Conservation (phyloP, 1,284 basidiomycete species). For the Trametes pubescens region DNA sequence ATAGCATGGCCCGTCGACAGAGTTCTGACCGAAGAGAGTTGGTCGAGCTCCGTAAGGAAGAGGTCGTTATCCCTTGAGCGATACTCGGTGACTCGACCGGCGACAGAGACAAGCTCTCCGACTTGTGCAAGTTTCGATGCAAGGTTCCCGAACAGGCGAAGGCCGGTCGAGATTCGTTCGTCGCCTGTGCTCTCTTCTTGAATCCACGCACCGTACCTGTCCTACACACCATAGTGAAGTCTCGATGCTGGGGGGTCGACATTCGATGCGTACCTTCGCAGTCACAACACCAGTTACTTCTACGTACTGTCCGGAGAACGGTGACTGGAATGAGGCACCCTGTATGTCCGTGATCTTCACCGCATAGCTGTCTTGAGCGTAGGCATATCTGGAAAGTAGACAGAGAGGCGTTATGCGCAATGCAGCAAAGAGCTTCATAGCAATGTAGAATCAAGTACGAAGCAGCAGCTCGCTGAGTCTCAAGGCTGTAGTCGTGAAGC, state of each 20-base stretch:
- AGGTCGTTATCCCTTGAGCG: slow-evolving; percentile 58
- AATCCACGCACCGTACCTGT: slow-evolving; percentile 62
- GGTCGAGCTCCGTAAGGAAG: slow-evolving; percentile 58
- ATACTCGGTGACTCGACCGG: slow-evolving; percentile 59
- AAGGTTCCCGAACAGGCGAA: slow-evolving; percentile 58
- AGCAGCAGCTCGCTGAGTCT: too few relatives aligned
- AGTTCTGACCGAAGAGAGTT: slow-evolving; percentile 53
- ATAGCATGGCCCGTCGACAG: slow-evolving; percentile 57
- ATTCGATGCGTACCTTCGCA: slow-evolving; percentile 52
- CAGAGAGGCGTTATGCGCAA: not conserved
- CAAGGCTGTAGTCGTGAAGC: not conserved
- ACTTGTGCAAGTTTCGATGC: slow-evolving; percentile 50
- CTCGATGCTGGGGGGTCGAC: too few relatives aligned
- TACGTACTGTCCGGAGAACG: slow-evolving; percentile 56
- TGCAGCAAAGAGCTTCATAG: slow-evolving; percentile 6
- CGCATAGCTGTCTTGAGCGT: not conserved
- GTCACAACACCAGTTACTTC: slow-evolving; percentile 62
- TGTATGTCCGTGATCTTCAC: slow-evolving; percentile 57
- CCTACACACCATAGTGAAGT: slow-evolving; percentile 41
- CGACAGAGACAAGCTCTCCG: slow-evolving; percentile 60
- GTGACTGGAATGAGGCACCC: slow-evolving; percentile 59
- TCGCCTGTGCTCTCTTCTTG: slow-evolving; percentile 54
- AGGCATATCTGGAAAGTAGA: not conserved
- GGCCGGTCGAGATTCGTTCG: slow-evolving; percentile 57
- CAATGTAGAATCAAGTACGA: not conserved